Evolutionary conservation across 345 rosid species (phyloP).

Genomic region (Pelargonium nanum): DNA sequence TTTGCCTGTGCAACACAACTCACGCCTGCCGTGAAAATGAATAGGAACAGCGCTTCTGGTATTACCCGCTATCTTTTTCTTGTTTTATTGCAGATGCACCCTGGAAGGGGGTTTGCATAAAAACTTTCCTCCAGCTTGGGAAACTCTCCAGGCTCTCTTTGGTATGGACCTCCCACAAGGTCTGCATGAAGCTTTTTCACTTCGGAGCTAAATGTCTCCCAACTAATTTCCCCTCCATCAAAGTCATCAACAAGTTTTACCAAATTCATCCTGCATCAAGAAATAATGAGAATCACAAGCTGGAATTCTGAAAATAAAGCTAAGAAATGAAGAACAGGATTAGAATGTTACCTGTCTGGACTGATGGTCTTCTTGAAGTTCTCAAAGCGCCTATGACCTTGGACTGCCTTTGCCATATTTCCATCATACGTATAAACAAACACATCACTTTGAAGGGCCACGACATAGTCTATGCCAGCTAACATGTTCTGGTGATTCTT

Average conservation of each 20-base stretch:
- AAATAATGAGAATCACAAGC: constrained; percentile 1
- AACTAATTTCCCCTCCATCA: constrained; percentile 63
- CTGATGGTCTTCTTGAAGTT: constrained; percentile 75
- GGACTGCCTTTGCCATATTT: constrained; percentile 97
- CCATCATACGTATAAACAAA: constrained; percentile 88
- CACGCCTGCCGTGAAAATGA: neutral
- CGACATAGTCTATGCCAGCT: constrained; percentile 81
- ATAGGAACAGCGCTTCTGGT: neutral
- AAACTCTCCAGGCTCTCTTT: constrained; percentile 62
- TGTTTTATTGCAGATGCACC: constrained; percentile 61
- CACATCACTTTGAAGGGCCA: constrained; percentile 81
- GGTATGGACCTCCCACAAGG: constrained; percentile 62
- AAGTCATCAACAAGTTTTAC: constrained; percentile 69
- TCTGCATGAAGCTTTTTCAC: constrained; percentile 72
- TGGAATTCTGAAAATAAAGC: constrained; percentile 1
- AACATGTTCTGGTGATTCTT: constrained; percentile 83
- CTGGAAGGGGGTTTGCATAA: constrained; percentile 80
- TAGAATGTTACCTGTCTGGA: constrained; percentile 63
- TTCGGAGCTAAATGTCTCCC: constrained; percentile 80
- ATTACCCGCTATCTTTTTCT: constrained; percentile 15
- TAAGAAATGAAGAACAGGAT: neutral
- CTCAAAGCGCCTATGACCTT: constrained; percentile 86
- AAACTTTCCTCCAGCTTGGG: constrained; percentile 93
- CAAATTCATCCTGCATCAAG: constrained; percentile 58
- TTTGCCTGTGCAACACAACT: neutral